Evolutionary conservation across 768 basidiomycete species (phyloP).

Genomic region (Holtermannia corniformis): DNA sequence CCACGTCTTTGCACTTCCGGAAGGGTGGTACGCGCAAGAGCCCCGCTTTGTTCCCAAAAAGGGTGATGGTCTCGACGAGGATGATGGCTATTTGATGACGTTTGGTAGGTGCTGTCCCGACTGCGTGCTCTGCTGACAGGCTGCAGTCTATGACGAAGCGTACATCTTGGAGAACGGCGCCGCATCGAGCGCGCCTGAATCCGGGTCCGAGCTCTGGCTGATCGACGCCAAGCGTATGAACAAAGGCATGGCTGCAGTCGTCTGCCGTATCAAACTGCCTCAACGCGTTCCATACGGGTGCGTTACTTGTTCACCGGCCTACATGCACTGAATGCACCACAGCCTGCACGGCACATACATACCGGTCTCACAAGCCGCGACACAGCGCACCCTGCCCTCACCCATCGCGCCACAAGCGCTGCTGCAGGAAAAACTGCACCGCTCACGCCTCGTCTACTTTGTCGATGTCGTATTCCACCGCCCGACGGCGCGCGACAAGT

Average conservation of each 20-base stretch:
- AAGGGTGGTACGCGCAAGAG: conserved; percentile 41
- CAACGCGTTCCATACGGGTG: conserved; percentile 40
- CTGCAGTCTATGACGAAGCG: conserved; percentile 41
- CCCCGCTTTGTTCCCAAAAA: conserved; percentile 38
- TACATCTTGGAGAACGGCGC: conserved; percentile 30
- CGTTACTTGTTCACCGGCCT: conserved; percentile 1
- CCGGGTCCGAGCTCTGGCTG: conserved; percentile 43
- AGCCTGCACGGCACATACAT: conserved; percentile 36
- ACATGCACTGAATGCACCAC: conserved; percentile 6
- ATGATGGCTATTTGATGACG: conserved; percentile 42
- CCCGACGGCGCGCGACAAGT: conserved; percentile 18
- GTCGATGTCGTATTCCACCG: conserved; percentile 29
- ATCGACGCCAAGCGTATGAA: conserved; percentile 40
- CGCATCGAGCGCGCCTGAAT: conserved; percentile 20
- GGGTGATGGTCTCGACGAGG: conserved; percentile 23
- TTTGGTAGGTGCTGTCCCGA: conserved; percentile 33
- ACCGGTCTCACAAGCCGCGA: conserved; percentile 11
- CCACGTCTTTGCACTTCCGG: conserved; percentile 39
- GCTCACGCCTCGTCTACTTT: conserved; percentile 27
- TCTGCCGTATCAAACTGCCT: conserved; percentile 37
- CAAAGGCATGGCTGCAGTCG: conserved; percentile 28
- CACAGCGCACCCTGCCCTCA: conserved; percentile 12
- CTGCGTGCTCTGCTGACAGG: conserved; percentile 3
- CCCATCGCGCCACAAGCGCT: conserved; percentile 21
- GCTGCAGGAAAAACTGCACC: conserved; percentile 27